These are phyloP conservation scores for Passiflora organensis DNA, from an alignment of 345 rosid genomes.

Conservation along the genomic window DNA sequence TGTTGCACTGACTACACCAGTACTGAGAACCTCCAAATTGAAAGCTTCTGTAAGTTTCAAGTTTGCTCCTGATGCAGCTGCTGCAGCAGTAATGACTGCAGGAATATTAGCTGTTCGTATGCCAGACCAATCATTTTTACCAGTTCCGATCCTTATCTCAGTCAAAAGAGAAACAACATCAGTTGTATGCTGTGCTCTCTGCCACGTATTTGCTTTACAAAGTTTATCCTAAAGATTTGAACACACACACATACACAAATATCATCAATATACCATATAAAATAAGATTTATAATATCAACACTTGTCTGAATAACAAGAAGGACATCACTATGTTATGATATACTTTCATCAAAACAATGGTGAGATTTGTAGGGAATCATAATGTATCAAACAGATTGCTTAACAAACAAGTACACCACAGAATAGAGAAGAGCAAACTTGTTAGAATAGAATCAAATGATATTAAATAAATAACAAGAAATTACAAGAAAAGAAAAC, in stretches of 20 bases:
- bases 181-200: constrained; percentile 74
- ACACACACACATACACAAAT: constrained; percentile 11
- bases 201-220: constrained; percentile 98
- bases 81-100: constrained; percentile 98
- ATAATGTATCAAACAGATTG: no score
- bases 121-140: constrained; percentile 94
- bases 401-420: neutral
- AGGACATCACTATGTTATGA: no score
- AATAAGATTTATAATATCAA: neutral
- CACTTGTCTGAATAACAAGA: no score
- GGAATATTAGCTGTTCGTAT: constrained; percentile 88
- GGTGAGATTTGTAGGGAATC: no score
- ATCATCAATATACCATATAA: neutral
- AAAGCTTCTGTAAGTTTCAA: constrained; percentile 75
- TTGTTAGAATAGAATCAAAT: no score
- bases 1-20: constrained; percentile 94
- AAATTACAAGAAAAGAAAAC: no score
- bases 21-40: constrained; percentile 94
- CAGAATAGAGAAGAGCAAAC: neutral
- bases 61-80: constrained; percentile 97
- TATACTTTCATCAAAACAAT: neutral
- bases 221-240: constrained; percentile 69
- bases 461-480: no score
- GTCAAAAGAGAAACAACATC: constrained; percentile 91
- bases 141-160: constrained; percentile 90